phyloP scores from a whole-genome alignment of 2,329 filamentous ascomycete genomes.

The Beauveria brongniartii region DNA sequence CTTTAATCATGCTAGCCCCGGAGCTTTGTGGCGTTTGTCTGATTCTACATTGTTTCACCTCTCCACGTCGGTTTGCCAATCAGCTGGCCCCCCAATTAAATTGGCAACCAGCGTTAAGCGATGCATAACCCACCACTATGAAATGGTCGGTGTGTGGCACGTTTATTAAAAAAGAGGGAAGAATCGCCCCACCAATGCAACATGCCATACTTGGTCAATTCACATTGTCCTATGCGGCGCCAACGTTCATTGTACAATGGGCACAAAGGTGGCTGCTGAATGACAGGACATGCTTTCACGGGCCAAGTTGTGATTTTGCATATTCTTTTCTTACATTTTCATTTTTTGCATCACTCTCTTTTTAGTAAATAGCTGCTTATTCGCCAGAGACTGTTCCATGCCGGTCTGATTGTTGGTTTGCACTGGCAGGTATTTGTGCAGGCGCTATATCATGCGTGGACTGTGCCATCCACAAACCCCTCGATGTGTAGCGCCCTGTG shows the following conservation, averaged over 20 bases:
- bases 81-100: not conserved
- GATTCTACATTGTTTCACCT: not conserved
- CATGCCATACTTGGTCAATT: not conserved
- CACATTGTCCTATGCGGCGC: not conserved
- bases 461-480: not conserved
- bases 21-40: not conserved
- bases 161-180: not conserved
- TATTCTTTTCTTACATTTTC: not conserved
- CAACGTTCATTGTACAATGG: not conserved
- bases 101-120: not conserved
- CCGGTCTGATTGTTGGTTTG: not conserved
- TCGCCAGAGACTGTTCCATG: not conserved
- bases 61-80: not conserved
- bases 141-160: too few species aligned
- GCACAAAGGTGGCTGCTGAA: not conserved
- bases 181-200: not conserved
- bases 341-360: not conserved
- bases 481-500: not conserved
- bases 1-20: too few species aligned
- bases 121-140: not conserved
- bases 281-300: not conserved
- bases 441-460: not conserved
- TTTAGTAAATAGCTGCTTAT: not conserved
- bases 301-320: not conserved
- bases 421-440: not conserved